Conservation (phyloP, 78 protist species). For the Emiliania huxleyi region DNA sequence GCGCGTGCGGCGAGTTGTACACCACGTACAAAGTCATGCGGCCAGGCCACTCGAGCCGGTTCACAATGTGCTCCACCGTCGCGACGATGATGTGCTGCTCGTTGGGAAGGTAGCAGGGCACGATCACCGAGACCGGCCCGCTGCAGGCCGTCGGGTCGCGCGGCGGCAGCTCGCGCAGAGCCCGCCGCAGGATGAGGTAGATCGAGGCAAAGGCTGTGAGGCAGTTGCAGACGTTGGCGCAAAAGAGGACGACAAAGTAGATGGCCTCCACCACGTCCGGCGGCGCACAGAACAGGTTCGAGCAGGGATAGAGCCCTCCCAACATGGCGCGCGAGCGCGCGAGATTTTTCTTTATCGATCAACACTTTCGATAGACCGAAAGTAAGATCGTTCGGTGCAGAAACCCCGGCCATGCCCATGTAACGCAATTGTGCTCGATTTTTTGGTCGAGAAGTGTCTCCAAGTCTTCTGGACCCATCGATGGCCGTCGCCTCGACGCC, state of each 20-base stretch:
- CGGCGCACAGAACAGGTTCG: neutral
- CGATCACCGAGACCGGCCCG: neutral
- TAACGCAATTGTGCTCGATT: no score
- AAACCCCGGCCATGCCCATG: no score
- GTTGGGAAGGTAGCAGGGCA: constrained; percentile 21
- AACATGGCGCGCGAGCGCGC: neutral
- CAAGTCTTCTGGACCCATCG: neutral
- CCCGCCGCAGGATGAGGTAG: neutral
- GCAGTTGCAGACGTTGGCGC: neutral
- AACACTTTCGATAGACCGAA: no score
- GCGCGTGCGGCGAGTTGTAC: neutral
- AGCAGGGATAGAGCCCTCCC: neutral
- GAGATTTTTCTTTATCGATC: no score
- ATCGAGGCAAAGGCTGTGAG: neutral
- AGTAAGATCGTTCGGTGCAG: no score
- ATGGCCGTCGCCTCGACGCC: neutral
- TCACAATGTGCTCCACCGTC: neutral
- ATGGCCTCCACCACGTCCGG: neutral
- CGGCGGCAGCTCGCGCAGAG: neutral
- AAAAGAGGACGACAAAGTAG: neutral
- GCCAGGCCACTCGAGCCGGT: neutral
- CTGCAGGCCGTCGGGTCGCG: neutral
- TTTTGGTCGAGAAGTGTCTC: no score
- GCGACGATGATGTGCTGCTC: neutral
- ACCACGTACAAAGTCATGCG: neutral